Conservation (phyloP, 208 protist species). For the Trypanosoma brucei region DNA sequence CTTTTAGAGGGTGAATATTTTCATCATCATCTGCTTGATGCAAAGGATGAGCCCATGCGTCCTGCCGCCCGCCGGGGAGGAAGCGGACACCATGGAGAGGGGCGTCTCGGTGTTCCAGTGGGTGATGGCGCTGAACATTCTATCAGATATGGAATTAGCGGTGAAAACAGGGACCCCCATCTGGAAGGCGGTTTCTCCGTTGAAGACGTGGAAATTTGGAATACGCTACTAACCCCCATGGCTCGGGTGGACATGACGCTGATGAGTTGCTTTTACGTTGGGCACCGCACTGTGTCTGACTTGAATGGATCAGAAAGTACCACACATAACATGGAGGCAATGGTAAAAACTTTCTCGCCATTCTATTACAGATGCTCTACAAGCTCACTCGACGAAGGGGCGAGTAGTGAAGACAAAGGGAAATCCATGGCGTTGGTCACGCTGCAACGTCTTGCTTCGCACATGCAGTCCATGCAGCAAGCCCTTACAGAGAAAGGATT, state of each 20-base stretch:
- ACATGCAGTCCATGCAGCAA: slow-evolving; percentile 13
- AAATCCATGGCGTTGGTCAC: slow-evolving; percentile 7
- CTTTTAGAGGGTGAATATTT: not conserved
- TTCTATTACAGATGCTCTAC: slow-evolving; percentile 6
- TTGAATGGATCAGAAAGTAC: not conserved
- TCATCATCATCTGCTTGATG: slow-evolving; percentile 11
- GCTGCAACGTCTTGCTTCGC: slow-evolving; percentile 12
- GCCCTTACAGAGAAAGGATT: slow-evolving; percentile 9
- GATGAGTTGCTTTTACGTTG: slow-evolving; percentile 12
- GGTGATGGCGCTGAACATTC: not conserved
- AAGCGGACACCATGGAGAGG: not conserved
- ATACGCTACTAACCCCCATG: slow-evolving; percentile 9
- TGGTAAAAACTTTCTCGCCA: slow-evolving; percentile 19
- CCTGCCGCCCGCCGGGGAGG: slow-evolving; percentile 8
- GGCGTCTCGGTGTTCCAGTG: slow-evolving; percentile 8
- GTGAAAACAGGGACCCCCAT: not conserved
- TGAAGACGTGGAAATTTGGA: slow-evolving; percentile 13
- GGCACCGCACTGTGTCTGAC: not conserved
- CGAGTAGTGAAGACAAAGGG: not conserved
- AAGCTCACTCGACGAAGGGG: not conserved
- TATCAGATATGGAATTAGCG: not conserved
- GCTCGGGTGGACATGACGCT: slow-evolving; percentile 7
- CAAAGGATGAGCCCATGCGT: not conserved
- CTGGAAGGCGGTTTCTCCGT: not conserved
- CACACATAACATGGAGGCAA: slow-evolving; percentile 4